These are phyloP conservation scores for Diversispora eburnea DNA, from an alignment of 192 early-diverging fungal species.

Conservation along the genomic window DNA sequence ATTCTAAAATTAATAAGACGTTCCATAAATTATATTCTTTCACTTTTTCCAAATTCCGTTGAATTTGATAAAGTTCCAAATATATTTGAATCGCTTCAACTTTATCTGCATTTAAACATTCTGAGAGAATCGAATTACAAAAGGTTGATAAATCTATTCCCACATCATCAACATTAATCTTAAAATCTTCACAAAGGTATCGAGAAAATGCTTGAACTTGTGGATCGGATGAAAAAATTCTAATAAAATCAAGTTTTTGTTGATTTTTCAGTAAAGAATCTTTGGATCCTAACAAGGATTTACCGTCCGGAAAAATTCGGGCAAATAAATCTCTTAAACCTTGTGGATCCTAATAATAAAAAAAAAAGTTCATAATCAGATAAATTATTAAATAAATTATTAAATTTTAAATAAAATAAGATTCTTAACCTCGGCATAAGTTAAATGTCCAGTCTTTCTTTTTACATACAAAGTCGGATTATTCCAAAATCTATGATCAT, in stretches of 20 bases:
- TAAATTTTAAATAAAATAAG: background rate
- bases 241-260: conserved; percentile 20
- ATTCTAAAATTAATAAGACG: conserved; percentile 18
- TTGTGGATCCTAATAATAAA: conserved; percentile 26
- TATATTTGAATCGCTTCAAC: conserved; percentile 45
- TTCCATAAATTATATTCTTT: conserved; percentile 17
- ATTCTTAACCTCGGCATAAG: conserved; percentile 36
- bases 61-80: conserved; percentile 42
- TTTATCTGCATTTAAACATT: conserved; percentile 53
- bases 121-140: conserved; percentile 44
- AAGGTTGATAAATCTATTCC: conserved; percentile 37
- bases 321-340: conserved; percentile 17
- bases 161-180: conserved; percentile 30
- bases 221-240: conserved; percentile 33
- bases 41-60: conserved; percentile 1
- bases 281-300: background rate
- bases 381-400: background rate
- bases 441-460: conserved; percentile 46
- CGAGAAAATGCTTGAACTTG: conserved; percentile 41
- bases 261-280: background rate
- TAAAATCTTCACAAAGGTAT: conserved; percentile 33
- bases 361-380: background rate
- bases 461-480: conserved; percentile 43
- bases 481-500: conserved; percentile 33
- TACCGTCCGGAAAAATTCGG: conserved; percentile 9